Conservation (phyloP, 345 rosid species). For the Salix viminalis region DNA sequence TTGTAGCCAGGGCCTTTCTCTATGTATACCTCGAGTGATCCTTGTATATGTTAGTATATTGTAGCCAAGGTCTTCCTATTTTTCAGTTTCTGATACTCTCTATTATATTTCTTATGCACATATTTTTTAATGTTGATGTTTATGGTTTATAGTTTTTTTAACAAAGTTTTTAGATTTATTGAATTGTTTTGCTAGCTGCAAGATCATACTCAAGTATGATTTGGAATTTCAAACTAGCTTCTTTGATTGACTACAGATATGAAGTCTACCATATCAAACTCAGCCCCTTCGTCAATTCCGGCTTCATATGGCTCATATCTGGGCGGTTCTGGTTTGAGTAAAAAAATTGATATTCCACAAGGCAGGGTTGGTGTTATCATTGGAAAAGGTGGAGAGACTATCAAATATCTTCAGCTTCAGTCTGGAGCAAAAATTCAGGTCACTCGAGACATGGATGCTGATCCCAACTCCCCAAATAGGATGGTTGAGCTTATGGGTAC, state of each 20-base stretch:
- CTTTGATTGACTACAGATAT: constrained; percentile 39
- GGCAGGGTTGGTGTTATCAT: constrained; percentile 95
- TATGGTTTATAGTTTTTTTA: background rate
- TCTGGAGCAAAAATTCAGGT: constrained; percentile 99
- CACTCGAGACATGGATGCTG: constrained; percentile 90
- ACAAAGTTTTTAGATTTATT: background rate
- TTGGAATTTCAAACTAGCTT: background rate
- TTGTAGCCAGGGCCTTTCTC: background rate
- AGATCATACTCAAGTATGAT: background rate
- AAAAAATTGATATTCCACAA: constrained; percentile 87
- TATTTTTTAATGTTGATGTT: background rate
- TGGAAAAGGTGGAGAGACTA: constrained; percentile 97
- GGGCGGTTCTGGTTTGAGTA: constrained; percentile 64
- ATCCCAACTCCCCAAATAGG: constrained; percentile 63
- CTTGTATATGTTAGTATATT: background rate
- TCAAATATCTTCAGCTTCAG: constrained; percentile 82
- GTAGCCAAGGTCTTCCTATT: background rate
- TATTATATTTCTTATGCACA: background rate
- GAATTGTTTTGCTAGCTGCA: background rate
- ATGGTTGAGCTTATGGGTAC: constrained; percentile 81
- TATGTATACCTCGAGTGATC: no score
- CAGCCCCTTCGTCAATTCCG: constrained; percentile 50
- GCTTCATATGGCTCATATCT: constrained; percentile 63
- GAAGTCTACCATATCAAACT: constrained; percentile 41
- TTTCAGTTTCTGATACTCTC: background rate